These are phyloP conservation scores for Phytophthora sojae DNA, from an alignment of 352 stramenopile species.

Conservation along the genomic window DNA sequence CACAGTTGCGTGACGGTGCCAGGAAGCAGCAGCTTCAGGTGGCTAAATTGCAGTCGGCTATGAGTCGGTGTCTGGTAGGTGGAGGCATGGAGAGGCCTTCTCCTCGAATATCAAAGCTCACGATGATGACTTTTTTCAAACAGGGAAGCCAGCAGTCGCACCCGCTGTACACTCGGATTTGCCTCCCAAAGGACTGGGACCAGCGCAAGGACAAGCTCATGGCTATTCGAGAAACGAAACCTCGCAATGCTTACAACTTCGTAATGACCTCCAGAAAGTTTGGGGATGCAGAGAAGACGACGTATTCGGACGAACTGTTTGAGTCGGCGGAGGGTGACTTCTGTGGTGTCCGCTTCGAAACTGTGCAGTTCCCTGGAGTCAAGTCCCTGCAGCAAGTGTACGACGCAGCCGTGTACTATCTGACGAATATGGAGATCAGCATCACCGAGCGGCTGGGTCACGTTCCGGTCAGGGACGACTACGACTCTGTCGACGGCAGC, in stretches of 20 bases:
- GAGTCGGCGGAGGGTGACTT: conserved; percentile 35
- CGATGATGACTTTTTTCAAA: neutral
- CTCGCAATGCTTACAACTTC: conserved; percentile 30
- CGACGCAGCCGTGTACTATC: conserved; percentile 41
- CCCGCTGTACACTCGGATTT: conserved; percentile 32
- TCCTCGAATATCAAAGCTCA: neutral
- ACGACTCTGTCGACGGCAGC: conserved; percentile 25
- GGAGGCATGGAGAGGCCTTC: neutral
- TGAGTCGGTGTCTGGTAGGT: conserved; percentile 20
- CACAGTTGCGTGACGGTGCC: neutral
- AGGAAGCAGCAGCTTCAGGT: conserved; percentile 17
- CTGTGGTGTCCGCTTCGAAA: conserved; percentile 29
- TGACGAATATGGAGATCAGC: conserved; percentile 51
- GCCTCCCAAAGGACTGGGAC: conserved; percentile 21
- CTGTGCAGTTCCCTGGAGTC: conserved; percentile 36
- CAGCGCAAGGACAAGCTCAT: conserved; percentile 15
- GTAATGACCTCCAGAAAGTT: conserved; percentile 16
- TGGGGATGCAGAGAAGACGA: conserved; percentile 21
- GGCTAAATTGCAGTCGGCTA: conserved; percentile 17
- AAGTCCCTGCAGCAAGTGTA: conserved; percentile 41
- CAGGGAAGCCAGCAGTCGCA: conserved; percentile 20
- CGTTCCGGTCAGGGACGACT: conserved; percentile 37
- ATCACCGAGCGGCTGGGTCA: conserved; percentile 40
- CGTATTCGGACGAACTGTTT: conserved; percentile 34
- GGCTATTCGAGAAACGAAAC: conserved; percentile 17